Evolutionary conservation across 768 basidiomycete genomes (phyloP), one percentile per base, ranked within the genome.

Genomic region (Leccinum variicolor): DNA sequence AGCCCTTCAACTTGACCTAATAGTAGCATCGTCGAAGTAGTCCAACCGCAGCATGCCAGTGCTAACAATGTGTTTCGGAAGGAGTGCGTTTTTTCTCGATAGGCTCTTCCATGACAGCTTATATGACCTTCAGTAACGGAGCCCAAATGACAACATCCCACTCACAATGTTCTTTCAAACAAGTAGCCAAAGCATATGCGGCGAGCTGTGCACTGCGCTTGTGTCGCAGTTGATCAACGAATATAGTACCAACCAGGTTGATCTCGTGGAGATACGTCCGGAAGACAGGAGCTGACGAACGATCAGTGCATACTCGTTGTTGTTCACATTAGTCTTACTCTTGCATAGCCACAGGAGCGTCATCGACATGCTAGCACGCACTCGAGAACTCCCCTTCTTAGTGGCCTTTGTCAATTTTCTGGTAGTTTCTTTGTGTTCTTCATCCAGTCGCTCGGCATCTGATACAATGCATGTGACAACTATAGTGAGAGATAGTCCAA

Each of bases 21-120:
- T n/a, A n/a, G n/a, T 55, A 11, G 66, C 66, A 29, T 68, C 67
- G 5, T 68, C 64, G 25, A 68, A 69, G 46, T 56, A 66, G 53
- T 68, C 62, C 14, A 60, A 41, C 25, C 64, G 60, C 17, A 66
- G 49, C 67, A 68, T n/a, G n/a, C n/a, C n/a, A n/a, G n/a, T 68
- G 17, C 50, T 50, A 11, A 67, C 23, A 4, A 68, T 69, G 11
- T 58, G 26, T 47, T 47, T 47, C 46, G 46, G 23, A 15, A 64
- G 53, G 25, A 41, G 45, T 7, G 54, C 39, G 6, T n/a, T 56
- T 55, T 3, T 50, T 9, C 45, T 49, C 52, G 23, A 68, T 33
- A 4, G 41, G 11, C 6, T 58, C 50, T 10, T 54, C 41, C 62
- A 68, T 62, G 26, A 58, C 60, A 4, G 6, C 66, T 67, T 11